A percentile compares a stretch with the other conserved stretches of the same genome.
These are phyloP conservation scores for Globisporangium nodosum DNA, from an alignment of 352 stramenopile genomes.

Conservation along the genomic window DNA sequence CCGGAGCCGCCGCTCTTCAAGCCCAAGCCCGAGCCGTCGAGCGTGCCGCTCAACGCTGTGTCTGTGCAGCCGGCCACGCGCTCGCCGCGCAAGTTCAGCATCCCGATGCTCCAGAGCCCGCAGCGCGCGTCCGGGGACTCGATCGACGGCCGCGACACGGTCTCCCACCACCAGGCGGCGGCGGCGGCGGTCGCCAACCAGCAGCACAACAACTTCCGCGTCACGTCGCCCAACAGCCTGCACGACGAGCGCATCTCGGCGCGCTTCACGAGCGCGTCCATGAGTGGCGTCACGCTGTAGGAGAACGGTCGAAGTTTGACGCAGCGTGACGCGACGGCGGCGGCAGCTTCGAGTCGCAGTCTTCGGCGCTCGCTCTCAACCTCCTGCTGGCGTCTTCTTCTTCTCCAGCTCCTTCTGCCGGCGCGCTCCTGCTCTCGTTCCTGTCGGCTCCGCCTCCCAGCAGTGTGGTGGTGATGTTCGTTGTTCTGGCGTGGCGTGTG, in stretches of 20 bases:
- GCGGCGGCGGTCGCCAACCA: not conserved
- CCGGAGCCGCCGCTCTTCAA: slow-evolving; percentile 12
- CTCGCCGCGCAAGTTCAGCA: slow-evolving; percentile 15
- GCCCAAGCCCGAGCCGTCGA: slow-evolving; percentile 9
- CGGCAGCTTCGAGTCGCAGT: too few relatives aligned
- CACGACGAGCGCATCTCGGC: slow-evolving; percentile 13
- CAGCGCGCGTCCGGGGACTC: slow-evolving; percentile 10
- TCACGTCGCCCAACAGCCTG: slow-evolving; percentile 12
- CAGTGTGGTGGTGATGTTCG: too few relatives aligned
- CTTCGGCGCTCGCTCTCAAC: too few relatives aligned
- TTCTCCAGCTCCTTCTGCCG: too few relatives aligned
- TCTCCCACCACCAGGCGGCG: slow-evolving; percentile 1
- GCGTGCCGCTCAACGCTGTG: slow-evolving; percentile 13
- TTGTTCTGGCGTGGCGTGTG: too few relatives aligned
- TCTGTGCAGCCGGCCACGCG: slow-evolving; percentile 11
- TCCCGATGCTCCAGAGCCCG: slow-evolving; percentile 19
- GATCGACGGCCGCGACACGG: slow-evolving; percentile 15
- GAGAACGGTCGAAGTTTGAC: too few relatives aligned
- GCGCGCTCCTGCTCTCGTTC: too few relatives aligned
- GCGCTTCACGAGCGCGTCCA: slow-evolving; percentile 12
- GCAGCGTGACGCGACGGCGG: too few relatives aligned
- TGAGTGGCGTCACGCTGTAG: slow-evolving; percentile 16
- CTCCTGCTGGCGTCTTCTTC: too few relatives aligned
- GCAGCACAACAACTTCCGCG: slow-evolving; percentile 3
- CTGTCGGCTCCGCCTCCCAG: too few relatives aligned